Base-by-base conservation (phyloP, 2,329 filamentous ascomycete genomes). In the Lomentospora prolificans region DNA sequence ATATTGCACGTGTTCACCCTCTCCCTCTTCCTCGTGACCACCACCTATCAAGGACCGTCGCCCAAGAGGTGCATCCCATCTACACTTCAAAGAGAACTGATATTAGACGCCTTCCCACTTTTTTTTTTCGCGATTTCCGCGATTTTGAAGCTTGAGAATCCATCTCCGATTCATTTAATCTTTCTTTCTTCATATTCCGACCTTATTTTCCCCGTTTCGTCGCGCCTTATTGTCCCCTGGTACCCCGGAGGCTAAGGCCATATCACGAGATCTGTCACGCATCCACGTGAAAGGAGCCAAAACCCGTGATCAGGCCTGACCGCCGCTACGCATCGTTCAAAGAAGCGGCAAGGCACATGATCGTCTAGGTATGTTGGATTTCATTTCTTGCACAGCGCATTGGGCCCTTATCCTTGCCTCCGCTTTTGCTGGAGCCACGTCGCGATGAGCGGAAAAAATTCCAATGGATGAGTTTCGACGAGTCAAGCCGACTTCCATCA, bases 241-340 rank as follows among this genome's bases (percentile, higher is more conserved):
- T 57, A 56, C 57, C 53, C 55, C 54, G 31, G 52, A 27, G 50
- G 30, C 56, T 46, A 57, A 51, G 54, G 41, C 22, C 46, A 74
- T 72, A 75, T 75, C 72, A 75, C 72, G 72, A 75, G 72, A 70
- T 74, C 68, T 66, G 69, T 70, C 69, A 69, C 69, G 65, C 67
- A 68, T 67, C 70, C 71, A 74, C 71, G 71, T 73, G 71, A 72
- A 69, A 64, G 62, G 62, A 61, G 60, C 58, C 60, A 60, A 67
- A 70, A 70, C 71, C 72, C 71, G 71, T 74, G 71, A 74, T 74
- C 69, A 70, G 66, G 62, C 59, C 60, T 36, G 41, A 30, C 57
- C 58, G 30, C 25, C 41, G 55, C 52, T 53, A 55, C 57, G 57
- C 54, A 57, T 53, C 58, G 58, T 57, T 46, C 56, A 39, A 31